These are phyloP conservation scores for Pichia occidentalis DNA, from an alignment of 805 yeast genomes.

Conservation along the genomic window DNA sequence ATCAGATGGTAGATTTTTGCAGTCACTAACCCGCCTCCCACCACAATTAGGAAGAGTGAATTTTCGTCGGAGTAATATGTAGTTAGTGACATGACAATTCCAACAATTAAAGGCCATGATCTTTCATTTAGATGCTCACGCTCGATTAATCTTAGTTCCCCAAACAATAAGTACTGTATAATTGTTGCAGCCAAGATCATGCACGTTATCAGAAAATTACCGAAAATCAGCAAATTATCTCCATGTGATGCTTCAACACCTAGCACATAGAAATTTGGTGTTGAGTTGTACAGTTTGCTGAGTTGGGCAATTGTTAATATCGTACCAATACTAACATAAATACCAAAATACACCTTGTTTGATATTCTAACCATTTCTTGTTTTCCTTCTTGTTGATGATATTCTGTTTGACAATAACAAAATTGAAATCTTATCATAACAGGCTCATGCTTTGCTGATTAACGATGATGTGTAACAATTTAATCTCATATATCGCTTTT, in stretches of 20 bases:
- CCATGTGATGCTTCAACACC: conserved; percentile 48
- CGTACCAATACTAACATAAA: conserved; percentile 26
- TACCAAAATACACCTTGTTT: not conserved
- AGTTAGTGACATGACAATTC: conserved; percentile 51
- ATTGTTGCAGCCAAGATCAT: conserved; percentile 37
- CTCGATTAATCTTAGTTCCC: conserved; percentile 69
- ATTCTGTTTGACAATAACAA: no score
- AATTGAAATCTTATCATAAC: no score
- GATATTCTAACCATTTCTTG: conserved; percentile 1
- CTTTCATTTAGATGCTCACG: conserved; percentile 65
- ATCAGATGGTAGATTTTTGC: conserved; percentile 76
- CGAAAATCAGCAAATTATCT: conserved; percentile 34
- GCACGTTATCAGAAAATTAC: conserved; percentile 37
- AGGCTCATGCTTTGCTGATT: no score
- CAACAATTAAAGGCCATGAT: conserved; percentile 57
- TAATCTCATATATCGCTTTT: no score
- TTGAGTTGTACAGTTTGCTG: conserved; percentile 31
- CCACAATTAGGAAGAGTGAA: conserved; percentile 35
- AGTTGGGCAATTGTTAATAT: conserved; percentile 32
- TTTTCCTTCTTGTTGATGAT: no score
- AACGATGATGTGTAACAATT: no score
- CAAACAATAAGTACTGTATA: conserved; percentile 55
- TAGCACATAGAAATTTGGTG: conserved; percentile 45
- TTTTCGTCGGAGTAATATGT: conserved; percentile 42
- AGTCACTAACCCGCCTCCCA: conserved; percentile 36